Base-by-base conservation (phyloP, 2,329 filamentous ascomycete species). In the Nigrospora oryzae region DNA sequence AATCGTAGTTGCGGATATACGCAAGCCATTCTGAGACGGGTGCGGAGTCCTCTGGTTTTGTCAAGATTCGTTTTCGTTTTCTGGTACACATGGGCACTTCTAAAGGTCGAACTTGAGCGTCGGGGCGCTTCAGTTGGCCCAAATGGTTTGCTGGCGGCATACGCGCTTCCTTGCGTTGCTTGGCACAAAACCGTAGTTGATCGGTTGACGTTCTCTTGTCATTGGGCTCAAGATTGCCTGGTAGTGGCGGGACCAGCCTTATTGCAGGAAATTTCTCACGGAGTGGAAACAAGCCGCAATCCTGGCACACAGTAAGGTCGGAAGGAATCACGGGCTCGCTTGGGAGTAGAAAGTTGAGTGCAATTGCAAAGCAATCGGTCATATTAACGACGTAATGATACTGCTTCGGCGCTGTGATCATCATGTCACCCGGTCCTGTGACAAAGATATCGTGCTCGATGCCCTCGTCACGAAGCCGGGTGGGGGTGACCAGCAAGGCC, bases 321-420 rank as follows among this genome's bases (percentile, higher is more conserved):
- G 17, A 14, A 14, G 36, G 46, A 14, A 45, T 42, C 8, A 19
- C 33, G 7, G 13, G 13, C 17, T 43, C 43, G 10, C 43, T 40
- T 19, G 43, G 46, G 16, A 40, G 45, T 16, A 40, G n/a, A 39
- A 44, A 47, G 35, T 47, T 47, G 32, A 45, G 43, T n/a, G 43
- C 32, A 28, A 40, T 40, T 11, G 43, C 36, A 38, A 45, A 40
- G 33, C 40, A 48, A 12, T 17, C 16, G 38, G 43, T 40, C 23
- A 36, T 43, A 34, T 48, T 48, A 10, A 45, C 40, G 23, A 48
- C 36, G 23, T 36, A 33, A 32, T 48, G 36, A 38, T 45, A 45
- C 30, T 48, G 31, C 2, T 41, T 34, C 6, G 40, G 46, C 15
- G 19, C 23, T 6, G 36, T 45, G 32, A 48, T 35, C 36, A 48